Percentiles rank a stretch among this genome's conserved stretches.
phyloP scores from a whole-genome alignment of 768 basidiomycete species.

The Clitopilus passeckerianus region DNA sequence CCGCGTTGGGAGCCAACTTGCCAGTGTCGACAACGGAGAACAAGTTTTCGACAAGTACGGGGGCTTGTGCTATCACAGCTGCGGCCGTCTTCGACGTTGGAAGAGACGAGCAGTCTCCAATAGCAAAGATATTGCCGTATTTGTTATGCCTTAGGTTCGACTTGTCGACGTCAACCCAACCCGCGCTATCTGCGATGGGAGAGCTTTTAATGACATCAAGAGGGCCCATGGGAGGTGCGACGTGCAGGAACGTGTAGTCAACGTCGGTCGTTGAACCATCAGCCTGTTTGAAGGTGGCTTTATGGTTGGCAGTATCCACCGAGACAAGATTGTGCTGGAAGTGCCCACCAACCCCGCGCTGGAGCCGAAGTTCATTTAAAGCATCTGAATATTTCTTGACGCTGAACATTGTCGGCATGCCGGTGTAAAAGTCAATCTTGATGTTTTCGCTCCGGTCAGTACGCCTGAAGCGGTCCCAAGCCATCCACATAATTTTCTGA shows the following conservation, averaged over 20 bases:
- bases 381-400: conserved; percentile 96
- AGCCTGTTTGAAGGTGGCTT: conserved; percentile 79
- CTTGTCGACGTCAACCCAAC: conserved; percentile 87
- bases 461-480: conserved; percentile 74
- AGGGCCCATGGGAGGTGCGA: conserved; percentile 90
- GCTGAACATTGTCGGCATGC: conserved; percentile 94
- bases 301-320: conserved; percentile 64
- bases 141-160: conserved; percentile 82
- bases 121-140: conserved; percentile 76
- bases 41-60: conserved; percentile 87
- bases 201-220: conserved; percentile 74
- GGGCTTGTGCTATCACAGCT: conserved; percentile 87
- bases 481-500: conserved; percentile 97
- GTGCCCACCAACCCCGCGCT: conserved; percentile 75
- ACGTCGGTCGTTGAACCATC: conserved; percentile 67
- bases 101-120: conserved; percentile 90
- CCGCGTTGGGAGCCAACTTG: conserved; percentile 50
- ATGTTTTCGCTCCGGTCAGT: conserved; percentile 56
- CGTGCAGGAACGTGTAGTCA: conserved; percentile 83
- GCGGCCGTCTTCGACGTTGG: conserved; percentile 97
- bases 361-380: conserved; percentile 66
- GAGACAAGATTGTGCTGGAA: conserved; percentile 83
- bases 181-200: conserved; percentile 72
- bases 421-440: conserved; percentile 77
- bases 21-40: conserved; percentile 73